Percentiles rank a stretch among this genome's conserved stretches.
phyloP scores from a whole-genome alignment of 2,329 filamentous ascomycete species.

The Hymenoscyphus albidus region DNA sequence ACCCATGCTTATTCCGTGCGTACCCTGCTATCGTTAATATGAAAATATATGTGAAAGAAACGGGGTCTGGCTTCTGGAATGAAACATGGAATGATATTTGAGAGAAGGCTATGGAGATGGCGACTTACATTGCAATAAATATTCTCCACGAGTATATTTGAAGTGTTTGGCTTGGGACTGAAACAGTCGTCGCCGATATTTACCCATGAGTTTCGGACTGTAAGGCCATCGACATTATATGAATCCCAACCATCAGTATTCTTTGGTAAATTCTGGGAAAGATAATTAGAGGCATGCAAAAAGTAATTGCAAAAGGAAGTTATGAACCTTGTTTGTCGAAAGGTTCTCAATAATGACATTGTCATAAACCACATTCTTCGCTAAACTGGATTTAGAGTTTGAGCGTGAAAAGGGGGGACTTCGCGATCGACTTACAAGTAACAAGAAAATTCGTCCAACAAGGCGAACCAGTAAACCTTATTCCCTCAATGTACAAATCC shows the following conservation, averaged over 20 bases:
- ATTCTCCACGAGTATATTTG: conserved; percentile 54
- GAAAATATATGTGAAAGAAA: not conserved
- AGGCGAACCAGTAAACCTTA: conserved; percentile 57
- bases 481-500: conserved; percentile 53
- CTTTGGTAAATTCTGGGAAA: conserved; percentile 45
- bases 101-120: too few relatives aligned
- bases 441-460: conserved; percentile 64
- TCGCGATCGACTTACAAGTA: conserved; percentile 39
- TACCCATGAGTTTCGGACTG: conserved; percentile 47
- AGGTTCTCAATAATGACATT: conserved; percentile 52
- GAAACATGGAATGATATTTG: not conserved
- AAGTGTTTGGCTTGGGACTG: conserved; percentile 57
- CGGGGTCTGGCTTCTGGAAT: not conserved
- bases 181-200: conserved; percentile 60
- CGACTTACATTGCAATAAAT: conserved; percentile 50
- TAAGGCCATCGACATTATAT: conserved; percentile 52
- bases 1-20: conserved; percentile 55
- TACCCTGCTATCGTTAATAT: conserved; percentile 36
- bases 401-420: not conserved
- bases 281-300: not conserved
- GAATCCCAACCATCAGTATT: conserved; percentile 63
- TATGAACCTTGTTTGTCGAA: conserved; percentile 40
- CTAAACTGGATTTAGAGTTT: conserved; percentile 15
- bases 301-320: conserved; percentile 32
- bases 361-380: conserved; percentile 50